A percentile compares a stretch with the other conserved stretches of the same genome.
Conservation (phyloP, 2,329 filamentous ascomycete species). For the Dothistroma pini region DNA sequence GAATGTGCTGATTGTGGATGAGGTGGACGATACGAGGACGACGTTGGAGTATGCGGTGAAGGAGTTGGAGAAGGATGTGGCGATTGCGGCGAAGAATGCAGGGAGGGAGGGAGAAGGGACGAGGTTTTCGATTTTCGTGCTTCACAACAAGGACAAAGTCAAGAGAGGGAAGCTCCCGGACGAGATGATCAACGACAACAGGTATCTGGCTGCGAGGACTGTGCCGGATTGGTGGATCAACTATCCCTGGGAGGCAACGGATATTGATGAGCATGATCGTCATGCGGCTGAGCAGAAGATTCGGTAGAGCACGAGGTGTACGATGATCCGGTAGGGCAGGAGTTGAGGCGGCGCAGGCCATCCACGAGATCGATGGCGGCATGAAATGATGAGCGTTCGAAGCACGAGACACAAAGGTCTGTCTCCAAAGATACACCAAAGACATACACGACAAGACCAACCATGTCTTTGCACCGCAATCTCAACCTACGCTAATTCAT, state of each 20-base stretch:
- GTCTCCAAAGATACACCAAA: not conserved
- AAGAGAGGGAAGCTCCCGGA: slow-evolving; percentile 86
- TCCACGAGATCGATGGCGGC: not conserved
- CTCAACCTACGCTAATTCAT: not conserved
- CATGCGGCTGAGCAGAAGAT: slow-evolving; percentile 48
- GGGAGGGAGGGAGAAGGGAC: slow-evolving; percentile 68
- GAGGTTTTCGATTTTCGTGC: slow-evolving; percentile 88
- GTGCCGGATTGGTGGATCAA: slow-evolving; percentile 97
- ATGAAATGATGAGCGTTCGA: not conserved
- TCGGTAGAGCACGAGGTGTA: slow-evolving; percentile 1
- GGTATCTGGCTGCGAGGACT: slow-evolving; percentile 83
- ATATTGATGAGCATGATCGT: slow-evolving; percentile 88
- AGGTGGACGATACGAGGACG: slow-evolving; percentile 93
- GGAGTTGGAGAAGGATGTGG: slow-evolving; percentile 92
- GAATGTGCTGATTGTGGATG: slow-evolving; percentile 87
- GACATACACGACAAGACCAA: not conserved
- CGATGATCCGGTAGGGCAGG: not conserved
- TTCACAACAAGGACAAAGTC: slow-evolving; percentile 97
- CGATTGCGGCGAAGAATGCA: slow-evolving; percentile 69
- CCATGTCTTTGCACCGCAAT: not conserved
- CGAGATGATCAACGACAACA: slow-evolving; percentile 67
- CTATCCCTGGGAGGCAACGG: slow-evolving; percentile 96
- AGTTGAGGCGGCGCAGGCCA: not conserved
- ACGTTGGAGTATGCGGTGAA: slow-evolving; percentile 91
- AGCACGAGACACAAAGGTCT: not conserved